Base-by-base conservation (phyloP, 257 asterid species). In the Primulina tabacum region DNA sequence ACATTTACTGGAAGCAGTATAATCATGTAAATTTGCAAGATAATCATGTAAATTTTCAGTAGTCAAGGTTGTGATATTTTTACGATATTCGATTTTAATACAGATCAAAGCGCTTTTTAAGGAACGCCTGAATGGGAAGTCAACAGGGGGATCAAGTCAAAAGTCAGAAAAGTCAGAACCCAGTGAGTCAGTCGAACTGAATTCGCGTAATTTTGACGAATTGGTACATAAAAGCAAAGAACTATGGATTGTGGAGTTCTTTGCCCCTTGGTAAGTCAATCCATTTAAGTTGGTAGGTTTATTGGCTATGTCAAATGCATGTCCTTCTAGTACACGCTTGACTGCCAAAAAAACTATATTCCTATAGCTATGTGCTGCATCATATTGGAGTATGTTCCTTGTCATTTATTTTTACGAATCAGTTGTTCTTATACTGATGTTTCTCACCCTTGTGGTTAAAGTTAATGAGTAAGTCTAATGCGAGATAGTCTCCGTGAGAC, bases 231-330 rank as follows among this genome's bases (percentile, higher is more conserved):
- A 89, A 79, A 91, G 99, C 87, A 94, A 91, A 78, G 99, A 94
- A 12, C 83, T 91, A 47, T 94, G 99, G 99, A 72, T 94, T 65
- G 96, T 94, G 73, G 99, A 94, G 84, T 94, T 91, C 85, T 94
- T 86, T 77, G 97, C 99, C 71, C 97, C 99, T 55, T 94, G 97
- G 99, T 91, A 70, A 86, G 92, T 75, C 68, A 67, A 50, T 16
- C 57, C 8, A 17, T 50, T 50, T 50, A 14, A 50, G 66, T 32
- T 62, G 20, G 35, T 68, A 4, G 72, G 26, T 32, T 29, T 24
- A 8, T 16, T 37, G 21, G 16, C 61, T 57, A 33, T 69, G 58
- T 16, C 24, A 14, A 43, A 40, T 50, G 21, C 57, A 18, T 43
- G 7, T n/a, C 55, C 20, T 50, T 50, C 4, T 16, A 50, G 21